Evolutionary conservation across 495 filamentous ascomycete species (phyloP), one percentile per base, ranked within the genome.

Genomic region (Beverwykella pulmonaria): DNA sequence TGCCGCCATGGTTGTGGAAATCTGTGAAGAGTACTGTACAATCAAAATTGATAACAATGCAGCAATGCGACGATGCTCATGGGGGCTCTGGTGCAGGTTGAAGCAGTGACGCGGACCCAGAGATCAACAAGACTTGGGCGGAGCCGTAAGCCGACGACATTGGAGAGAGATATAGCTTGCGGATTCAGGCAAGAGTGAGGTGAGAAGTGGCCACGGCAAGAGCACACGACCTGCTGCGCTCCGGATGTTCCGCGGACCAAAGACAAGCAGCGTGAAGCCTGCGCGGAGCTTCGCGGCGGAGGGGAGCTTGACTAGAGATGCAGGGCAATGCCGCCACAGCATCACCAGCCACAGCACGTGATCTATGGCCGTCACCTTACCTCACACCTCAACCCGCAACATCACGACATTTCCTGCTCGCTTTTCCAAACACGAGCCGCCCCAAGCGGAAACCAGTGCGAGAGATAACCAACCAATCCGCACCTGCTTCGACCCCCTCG

Each of bases 181-280:
- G 19, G 30, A 6, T 22, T 7, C 17, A 30, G 25, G 23, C 8
- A 54, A 32, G 2, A n/a, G 14, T 23, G 20, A 41, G 8, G 54
- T 22, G 19, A 58, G 41, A 30, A 27, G 41, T n/a, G 44, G 44
- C n/a, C 39, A 19, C 20, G 34, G 7, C 10, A 10, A 25, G 39
- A n/a, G 55, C 55, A 59, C 44, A 60, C 39, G 57, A 60, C 57
- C 44, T 22, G 4, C 10, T 20, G 41, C 5, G 15, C 22, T 47
- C 57, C 57, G 57, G 25, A 15, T 6, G 57, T 34, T 49, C 57
- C 57, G 57, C 36, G 34, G 44, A 48, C 36, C n/a, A 36, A 22
- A 57, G 36, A n/a, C 34, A 34, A 10, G 30, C 34, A 19, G n/a
- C 27, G 36, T 56, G 53, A 56, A 34, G 27, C 53, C 7, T n/a